These are phyloP conservation scores for Adansonia gregorii DNA, from an alignment of 441 rosid genomes.

Conservation along the genomic window DNA sequence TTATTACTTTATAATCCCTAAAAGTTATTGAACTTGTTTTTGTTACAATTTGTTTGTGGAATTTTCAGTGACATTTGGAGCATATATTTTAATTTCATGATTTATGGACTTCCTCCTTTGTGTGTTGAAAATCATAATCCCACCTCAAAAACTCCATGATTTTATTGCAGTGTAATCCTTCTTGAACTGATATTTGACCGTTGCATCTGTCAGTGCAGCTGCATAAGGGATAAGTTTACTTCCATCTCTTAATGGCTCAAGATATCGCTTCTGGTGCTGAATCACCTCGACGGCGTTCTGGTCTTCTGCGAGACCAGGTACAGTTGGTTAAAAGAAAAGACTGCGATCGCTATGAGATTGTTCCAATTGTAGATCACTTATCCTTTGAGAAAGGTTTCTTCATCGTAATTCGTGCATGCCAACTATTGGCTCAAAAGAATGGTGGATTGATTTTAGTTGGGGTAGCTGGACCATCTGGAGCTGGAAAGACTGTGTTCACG, in stretches of 20 bases:
- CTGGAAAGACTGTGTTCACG: constrained; percentile 93
- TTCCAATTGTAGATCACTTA: constrained; percentile 69
- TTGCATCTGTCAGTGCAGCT: constrained; percentile 19
- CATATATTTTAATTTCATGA: background rate
- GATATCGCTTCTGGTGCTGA: constrained; percentile 51
- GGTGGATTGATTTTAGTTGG: constrained; percentile 86
- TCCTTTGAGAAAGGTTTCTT: constrained; percentile 98
- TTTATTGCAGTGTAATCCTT: background rate
- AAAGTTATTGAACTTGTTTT: background rate
- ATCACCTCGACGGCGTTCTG: constrained; percentile 69
- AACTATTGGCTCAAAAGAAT: constrained; percentile 84
- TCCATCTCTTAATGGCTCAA: constrained; percentile 49
- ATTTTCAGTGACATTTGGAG: background rate
- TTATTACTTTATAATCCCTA: background rate
- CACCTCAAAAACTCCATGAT: background rate
- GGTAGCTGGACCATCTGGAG: constrained; percentile 98
- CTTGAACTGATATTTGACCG: background rate
- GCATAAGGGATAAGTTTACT: constrained; percentile 1
- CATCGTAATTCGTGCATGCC: constrained; percentile 91
- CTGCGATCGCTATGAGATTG: constrained; percentile 72
- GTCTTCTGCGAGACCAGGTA: constrained; percentile 89
- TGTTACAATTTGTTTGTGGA: background rate
- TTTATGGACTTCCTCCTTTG: background rate
- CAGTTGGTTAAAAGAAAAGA: constrained; percentile 76
- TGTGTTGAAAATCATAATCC: background rate